These are phyloP conservation scores for Phytomonas sp. DNA, from an alignment of 208 protist genomes.

Conservation along the genomic window DNA sequence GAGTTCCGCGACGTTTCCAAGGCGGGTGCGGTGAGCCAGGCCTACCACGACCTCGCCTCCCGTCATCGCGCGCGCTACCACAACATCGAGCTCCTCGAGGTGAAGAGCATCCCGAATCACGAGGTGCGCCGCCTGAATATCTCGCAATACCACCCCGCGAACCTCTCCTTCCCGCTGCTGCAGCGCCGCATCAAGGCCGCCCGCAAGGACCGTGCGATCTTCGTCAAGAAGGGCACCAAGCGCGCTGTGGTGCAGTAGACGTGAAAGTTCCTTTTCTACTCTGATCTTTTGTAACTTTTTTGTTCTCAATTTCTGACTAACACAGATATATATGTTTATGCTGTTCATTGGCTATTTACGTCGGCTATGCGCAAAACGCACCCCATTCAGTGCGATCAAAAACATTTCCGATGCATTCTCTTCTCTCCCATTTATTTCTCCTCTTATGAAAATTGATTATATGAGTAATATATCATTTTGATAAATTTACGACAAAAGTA, in stretches of 20 bases:
- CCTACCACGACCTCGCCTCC: slow-evolving; percentile 97
- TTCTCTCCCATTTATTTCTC: neutral
- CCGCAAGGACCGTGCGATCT: slow-evolving; percentile 75
- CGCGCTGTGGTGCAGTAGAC: slow-evolving; percentile 63
- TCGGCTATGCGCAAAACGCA: neutral
- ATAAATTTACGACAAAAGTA: no score
- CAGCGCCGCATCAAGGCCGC: slow-evolving; percentile 73
- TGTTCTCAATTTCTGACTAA: neutral
- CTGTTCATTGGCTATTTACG: neutral
- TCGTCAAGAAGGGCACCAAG: slow-evolving; percentile 81
- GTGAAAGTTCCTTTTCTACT: slow-evolving; percentile 7
- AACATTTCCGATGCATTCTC: neutral
- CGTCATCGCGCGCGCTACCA: slow-evolving; percentile 92
- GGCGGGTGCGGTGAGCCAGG: slow-evolving; percentile 93
- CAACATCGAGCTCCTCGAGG: slow-evolving; percentile 95
- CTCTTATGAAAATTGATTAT: neutral
- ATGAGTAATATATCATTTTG: no score
- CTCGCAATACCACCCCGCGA: slow-evolving; percentile 88
- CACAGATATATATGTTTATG: neutral
- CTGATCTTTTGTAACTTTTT: slow-evolving; percentile 6
- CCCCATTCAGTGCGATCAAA: neutral
- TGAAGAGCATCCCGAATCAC: slow-evolving; percentile 84
- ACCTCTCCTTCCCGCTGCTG: slow-evolving; percentile 95
- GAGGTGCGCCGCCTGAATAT: slow-evolving; percentile 78
- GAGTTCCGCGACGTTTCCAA: slow-evolving; percentile 97